Base-by-base conservation (phyloP, 1,284 basidiomycete genomes). In the Golubevia pallescens region DNA sequence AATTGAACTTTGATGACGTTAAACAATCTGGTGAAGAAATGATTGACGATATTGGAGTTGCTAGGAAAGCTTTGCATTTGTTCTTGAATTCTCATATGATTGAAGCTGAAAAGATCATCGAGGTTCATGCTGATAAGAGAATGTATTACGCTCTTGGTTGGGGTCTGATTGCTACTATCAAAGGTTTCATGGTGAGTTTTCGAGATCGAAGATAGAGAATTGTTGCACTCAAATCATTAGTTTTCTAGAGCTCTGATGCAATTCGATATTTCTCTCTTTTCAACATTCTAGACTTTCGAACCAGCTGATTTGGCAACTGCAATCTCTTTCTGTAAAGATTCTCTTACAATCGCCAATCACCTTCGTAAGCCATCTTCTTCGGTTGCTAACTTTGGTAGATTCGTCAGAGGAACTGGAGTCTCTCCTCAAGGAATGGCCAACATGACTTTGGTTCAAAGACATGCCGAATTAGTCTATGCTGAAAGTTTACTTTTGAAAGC, bases 21-120 rank as follows among this genome's bases (percentile, higher is more conserved):
- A 48, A 24, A 59, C 71, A 75, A 57, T 48, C 48, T 21, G n/a
- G 69, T 1, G 67, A 68, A 3, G 68, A 81, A 57, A 66, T 85
- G 54, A 62, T 65, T 14, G 65, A 65, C 1, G 82, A 84, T 66
- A 68, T 85, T 51, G 67, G 67, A 16, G 68, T 66, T 3, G 80
- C 80, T 0, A 67, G 71, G 23, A 55, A 69, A 4, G 80, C 80
- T 2, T 69, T 85, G 58, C 67, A 84, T 65, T 73, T 84, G n/a
- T 85, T 85, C 68, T 71, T 85, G 56, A 85, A 84, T 70, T 80
- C 75, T 32, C 65, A 75, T 56, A 85, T 85, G 82, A 63, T 80
- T 42, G 81, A 84, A 61, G 82, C 82, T 61, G 79, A 85, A 61
- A 64, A 70, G 19, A 72, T 81, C 58, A 68, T 84, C 60, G 62